Base-by-base conservation (phyloP, 1,139 yeast species). In the Suhomyces terraborum region DNA sequence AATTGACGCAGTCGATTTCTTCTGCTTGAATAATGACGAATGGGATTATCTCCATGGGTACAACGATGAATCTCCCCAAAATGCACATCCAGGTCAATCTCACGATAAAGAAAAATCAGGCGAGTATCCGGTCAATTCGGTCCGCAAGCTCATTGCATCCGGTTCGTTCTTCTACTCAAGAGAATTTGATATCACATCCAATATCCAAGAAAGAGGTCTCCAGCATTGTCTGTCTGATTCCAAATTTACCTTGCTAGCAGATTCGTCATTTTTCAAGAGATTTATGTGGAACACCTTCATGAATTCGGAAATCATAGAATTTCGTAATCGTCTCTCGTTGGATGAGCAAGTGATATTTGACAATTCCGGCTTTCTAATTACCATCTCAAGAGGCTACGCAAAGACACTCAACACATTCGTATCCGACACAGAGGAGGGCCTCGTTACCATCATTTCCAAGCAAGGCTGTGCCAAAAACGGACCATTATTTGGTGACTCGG, bases 161-260 rank as follows among this genome's bases (percentile, higher is more conserved):
- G 93, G 88, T 0, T 69, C 80, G 2, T 85, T 84, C 55, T 84
- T 77, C 53, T 84, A 76, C 58, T 82, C 89, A 0, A 68, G 73
- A 25, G 75, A 80, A 43, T 83, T 82, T 54, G 93, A 85, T 57
- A 61, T 84, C 25, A 79, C 88, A 0, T 77, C 80, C 20, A 75
- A 68, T 24, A 49, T 82, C 3, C 88, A 84, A 58, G 85, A 77
- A 48, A 62, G 89, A 50, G 73, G 75, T 0, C 49, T 65, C 13
- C 39, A 37, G 33, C 37, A 40, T 28, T 35, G 45, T 28, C 69
- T 71, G 5, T 44, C 62, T 8, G 45, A 53, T 33, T 57, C 65
- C 17, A 41, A 47, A 4, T 66, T 63, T 44, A 51, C 47, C 35
- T 59, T 74, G 46, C 54, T 69, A 45, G 74, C 79, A 14, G 73